Base-by-base conservation (phyloP, 1,284 basidiomycete species). In the Vanrija pseudolonga region DNA sequence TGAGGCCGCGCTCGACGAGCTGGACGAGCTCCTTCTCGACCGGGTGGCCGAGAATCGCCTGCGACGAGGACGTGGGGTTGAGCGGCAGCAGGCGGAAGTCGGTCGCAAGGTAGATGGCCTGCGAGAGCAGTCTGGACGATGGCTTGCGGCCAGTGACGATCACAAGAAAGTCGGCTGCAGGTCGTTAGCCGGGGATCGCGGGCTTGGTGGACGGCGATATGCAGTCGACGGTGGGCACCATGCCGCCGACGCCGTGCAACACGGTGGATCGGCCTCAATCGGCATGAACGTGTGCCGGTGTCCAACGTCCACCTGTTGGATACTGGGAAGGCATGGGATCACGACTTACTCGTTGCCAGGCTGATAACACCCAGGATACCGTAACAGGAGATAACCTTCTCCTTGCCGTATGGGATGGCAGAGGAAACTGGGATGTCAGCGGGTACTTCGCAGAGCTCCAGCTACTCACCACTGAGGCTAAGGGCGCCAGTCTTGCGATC, bases 51-150 rank as follows among this genome's bases (percentile, higher is more conserved):
- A 76, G 67, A 60, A 79, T 76, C 20, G 88, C 82, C 53, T 82
- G 81, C 45, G 84, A 81, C 8, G 84, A 82, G 18, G 86, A 85
- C 45, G 84, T 72, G 80, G 86, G 66, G 22, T 78, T 78, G 36
- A 98, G 78, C 11, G 95, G 93, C 24, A 96, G 85, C 51, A 98
- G 85, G 54, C 93, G 87, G 76, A 93, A 98, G 69, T 94, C 90
- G 32, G 89, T 89, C 15, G 92, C 90, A 50, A 87, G 84, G 79
- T 88, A 98, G 65, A 98, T 80, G 53, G 92, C 86, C 63, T 94
- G 84, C 3, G 87, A 85, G 76, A 93, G 84, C 52, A 98, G 80
- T 55, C 85, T 83, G 20, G 89, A 89, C 56, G 85, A 85, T 38
- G 86, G 84, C 63, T 88, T 87, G 53, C 92, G 85, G 45, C 85